Conservation (phyloP, 805 yeast genomes). For the Wickerhamiella vanderwaltii region DNA sequence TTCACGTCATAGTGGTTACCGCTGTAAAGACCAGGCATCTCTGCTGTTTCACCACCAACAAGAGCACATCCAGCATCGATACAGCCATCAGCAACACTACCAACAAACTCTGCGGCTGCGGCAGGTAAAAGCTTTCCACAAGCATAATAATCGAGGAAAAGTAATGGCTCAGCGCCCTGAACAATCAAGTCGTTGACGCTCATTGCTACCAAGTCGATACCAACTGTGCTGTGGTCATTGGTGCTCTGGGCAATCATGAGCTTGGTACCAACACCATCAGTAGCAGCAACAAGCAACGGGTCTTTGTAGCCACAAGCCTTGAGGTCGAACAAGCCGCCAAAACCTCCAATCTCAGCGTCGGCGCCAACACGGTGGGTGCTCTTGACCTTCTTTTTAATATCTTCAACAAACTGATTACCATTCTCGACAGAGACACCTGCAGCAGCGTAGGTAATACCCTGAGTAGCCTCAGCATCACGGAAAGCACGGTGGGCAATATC, state of each 20-base stretch:
- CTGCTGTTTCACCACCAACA: conserved; percentile 98
- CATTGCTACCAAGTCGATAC: conserved; percentile 98
- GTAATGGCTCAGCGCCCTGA: conserved; percentile 96
- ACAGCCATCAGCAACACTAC: conserved; percentile 96
- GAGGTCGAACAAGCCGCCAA: conserved; percentile 93
- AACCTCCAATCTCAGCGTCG: conserved; percentile 96
- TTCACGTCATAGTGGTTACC: conserved; percentile 95
- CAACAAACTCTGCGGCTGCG: conserved; percentile 77
- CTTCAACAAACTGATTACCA: conserved; percentile 82
- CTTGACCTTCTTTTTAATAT: conserved; percentile 79
- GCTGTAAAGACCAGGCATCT: conserved; percentile 98
- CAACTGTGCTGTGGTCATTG: conserved; percentile 90
- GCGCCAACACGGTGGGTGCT: conserved; percentile 94
- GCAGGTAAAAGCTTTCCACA: conserved; percentile 79
- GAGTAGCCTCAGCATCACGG: conserved; percentile 30
- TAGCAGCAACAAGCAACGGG: conserved; percentile 82
- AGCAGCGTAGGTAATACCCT: conserved; percentile 72
- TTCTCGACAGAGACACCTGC: conserved; percentile 97
- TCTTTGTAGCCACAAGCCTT: conserved; percentile 71
- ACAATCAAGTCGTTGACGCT: conserved; percentile 95
- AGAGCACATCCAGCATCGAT: conserved; percentile 90
- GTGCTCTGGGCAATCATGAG: conserved; percentile 85
- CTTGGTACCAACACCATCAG: conserved; percentile 99
- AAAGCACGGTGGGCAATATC: conserved; percentile 97
- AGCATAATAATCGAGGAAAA: conserved; percentile 93